Evolutionary conservation across 495 filamentous ascomycete genomes (phyloP).

Genomic region (Aspergillus conjunctus): DNA sequence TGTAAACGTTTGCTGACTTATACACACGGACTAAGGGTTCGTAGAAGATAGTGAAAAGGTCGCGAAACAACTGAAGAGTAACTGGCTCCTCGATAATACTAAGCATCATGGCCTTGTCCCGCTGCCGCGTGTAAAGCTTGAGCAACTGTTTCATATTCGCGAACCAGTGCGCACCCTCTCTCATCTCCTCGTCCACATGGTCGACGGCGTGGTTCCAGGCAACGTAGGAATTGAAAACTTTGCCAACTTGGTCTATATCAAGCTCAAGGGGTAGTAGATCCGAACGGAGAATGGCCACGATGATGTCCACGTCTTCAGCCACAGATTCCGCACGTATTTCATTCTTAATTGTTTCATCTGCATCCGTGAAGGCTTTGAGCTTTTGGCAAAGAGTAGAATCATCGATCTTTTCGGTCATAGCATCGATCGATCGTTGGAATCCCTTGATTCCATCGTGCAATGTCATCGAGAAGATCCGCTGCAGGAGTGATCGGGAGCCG

Average conservation of each 20-base stretch:
- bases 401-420: constrained; percentile 70
- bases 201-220: constrained; percentile 95
- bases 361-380: constrained; percentile 73
- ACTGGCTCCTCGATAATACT: constrained; percentile 93
- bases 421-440: constrained; percentile 83
- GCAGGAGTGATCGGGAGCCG: constrained; percentile 83
- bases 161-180: constrained; percentile 84
- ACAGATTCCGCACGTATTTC: constrained; percentile 70
- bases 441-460: constrained; percentile 84
- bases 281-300: constrained; percentile 79
- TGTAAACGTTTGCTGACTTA: constrained; percentile 98
- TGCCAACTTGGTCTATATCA: constrained; percentile 69
- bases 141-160: constrained; percentile 92
- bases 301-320: constrained; percentile 72
- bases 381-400: constrained; percentile 81
- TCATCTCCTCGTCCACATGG: constrained; percentile 85
- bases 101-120: constrained; percentile 97
- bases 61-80: constrained; percentile 89
- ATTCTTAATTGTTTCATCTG: constrained; percentile 72
- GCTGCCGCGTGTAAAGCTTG: constrained; percentile 86
- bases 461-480: constrained; percentile 89
- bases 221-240: constrained; percentile 91
- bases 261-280: constrained; percentile 72
- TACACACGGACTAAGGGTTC: constrained; percentile 95
- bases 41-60: constrained; percentile 98